Percentiles rank a stretch among this genome's conserved stretches.
Evolutionary conservation across 768 basidiomycete genomes (phyloP).

Genomic region (Cytidiella melzeri): DNA sequence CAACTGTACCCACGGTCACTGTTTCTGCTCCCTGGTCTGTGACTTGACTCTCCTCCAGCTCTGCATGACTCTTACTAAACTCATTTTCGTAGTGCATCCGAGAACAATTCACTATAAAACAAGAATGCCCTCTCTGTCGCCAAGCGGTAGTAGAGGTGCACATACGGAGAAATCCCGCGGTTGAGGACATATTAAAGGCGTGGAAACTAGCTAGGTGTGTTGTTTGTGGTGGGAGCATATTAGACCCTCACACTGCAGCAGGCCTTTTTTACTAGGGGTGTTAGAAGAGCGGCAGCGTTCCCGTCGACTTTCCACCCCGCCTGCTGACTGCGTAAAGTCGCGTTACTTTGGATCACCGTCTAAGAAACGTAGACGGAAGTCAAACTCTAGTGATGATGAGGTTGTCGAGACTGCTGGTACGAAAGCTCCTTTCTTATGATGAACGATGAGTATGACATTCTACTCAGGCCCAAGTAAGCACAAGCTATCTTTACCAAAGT

Average conservation of each 20-base stretch:
- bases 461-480: no score
- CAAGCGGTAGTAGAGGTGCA: slow-evolving; percentile 53
- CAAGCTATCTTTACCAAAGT: no score
- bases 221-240: neutral
- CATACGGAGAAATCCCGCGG: slow-evolving; percentile 57
- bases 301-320: neutral
- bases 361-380: slow-evolving; percentile 4
- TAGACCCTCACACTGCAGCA: neutral
- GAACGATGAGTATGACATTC: no score
- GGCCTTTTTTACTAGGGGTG: slow-evolving; percentile 15
- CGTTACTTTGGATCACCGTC: neutral
- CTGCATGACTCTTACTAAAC: neutral
- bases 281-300: neutral
- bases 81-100: slow-evolving; percentile 61
- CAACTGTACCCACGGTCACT: slow-evolving; percentile 57
- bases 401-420: slow-evolving; percentile 22
- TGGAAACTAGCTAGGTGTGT: slow-evolving; percentile 68
- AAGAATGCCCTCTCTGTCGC: slow-evolving; percentile 71
- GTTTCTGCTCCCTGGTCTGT: slow-evolving; percentile 72
- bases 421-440: no score
- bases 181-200: slow-evolving; percentile 65
- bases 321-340: neutral
- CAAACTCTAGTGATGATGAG: slow-evolving; percentile 25
- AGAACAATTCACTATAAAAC: slow-evolving; percentile 45
- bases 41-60: no score